Percentiles rank a stretch among this genome's conserved stretches.
phyloP scores from a whole-genome alignment of 345 rosid species.

The Garcia nutans region DNA sequence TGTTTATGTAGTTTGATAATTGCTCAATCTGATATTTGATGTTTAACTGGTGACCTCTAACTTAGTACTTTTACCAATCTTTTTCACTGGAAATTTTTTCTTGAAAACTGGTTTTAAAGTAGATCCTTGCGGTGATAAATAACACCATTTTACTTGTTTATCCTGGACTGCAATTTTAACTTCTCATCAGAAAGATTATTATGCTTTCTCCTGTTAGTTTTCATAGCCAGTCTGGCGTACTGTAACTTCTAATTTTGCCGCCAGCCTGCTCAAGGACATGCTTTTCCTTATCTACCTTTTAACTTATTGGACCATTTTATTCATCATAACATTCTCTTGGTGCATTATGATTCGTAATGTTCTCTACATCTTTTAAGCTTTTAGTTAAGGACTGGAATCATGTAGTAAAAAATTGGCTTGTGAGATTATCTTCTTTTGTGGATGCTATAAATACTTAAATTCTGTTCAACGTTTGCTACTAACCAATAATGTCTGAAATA shows the following conservation, averaged over 20 bases:
- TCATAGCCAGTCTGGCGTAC: not conserved
- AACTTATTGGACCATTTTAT: not conserved
- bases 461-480: no score
- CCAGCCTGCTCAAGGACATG: not conserved
- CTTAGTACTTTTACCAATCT: not conserved
- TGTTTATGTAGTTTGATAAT: not conserved
- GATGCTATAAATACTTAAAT: no score
- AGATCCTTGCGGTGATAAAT: not conserved
- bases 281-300: not conserved
- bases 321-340: not conserved
- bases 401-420: not conserved
- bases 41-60: not conserved
- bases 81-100: not conserved
- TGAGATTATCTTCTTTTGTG: not conserved
- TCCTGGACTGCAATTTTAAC: not conserved
- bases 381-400: not conserved
- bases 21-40: not conserved
- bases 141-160: not conserved
- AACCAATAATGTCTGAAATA: not conserved
- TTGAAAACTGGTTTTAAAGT: not conserved
- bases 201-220: not conserved
- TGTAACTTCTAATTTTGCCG: not conserved
- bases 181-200: not conserved
- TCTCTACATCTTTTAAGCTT: not conserved
- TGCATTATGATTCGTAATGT: not conserved